Evolutionary conservation across 2,329 filamentous ascomycete genomes (phyloP).

Genomic region (Botryotinia narcissicola): DNA sequence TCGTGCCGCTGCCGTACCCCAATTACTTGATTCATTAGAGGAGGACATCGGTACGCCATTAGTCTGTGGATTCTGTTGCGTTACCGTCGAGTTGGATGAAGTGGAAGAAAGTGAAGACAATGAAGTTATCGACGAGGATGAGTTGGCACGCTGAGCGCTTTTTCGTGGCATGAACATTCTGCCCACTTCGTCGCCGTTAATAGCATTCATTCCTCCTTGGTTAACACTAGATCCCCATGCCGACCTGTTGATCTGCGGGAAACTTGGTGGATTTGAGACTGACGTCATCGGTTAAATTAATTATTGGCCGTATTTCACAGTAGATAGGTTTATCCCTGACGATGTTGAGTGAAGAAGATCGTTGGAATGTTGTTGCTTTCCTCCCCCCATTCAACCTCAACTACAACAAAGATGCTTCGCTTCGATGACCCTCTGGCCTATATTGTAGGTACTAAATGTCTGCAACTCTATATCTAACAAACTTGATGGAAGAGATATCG

Average conservation of each 20-base stretch:
- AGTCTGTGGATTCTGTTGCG: conserved; percentile 57
- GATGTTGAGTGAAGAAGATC: conserved; percentile 21
- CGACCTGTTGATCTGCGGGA: conserved; percentile 61
- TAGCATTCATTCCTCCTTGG: conserved; percentile 62
- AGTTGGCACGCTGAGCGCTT: conserved; percentile 81
- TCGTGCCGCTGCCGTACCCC: conserved; percentile 45
- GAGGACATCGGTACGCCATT: conserved; percentile 51
- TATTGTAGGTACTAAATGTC: neutral
- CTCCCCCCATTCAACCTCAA: conserved; percentile 22
- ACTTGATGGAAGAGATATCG: neutral
- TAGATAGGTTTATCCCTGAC: conserved; percentile 18
- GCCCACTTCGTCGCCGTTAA: conserved; percentile 80
- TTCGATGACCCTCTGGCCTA: conserved; percentile 19
- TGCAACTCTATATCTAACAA: neutral
- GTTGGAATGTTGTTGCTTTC: conserved; percentile 24
- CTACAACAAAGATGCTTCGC: conserved; percentile 27
- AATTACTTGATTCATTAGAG: conserved; percentile 31
- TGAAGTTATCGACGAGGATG: conserved; percentile 80
- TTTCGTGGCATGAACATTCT: conserved; percentile 91
- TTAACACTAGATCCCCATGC: conserved; percentile 62
- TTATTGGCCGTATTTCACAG: conserved; percentile 12
- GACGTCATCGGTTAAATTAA: conserved; percentile 55
- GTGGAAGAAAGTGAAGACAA: conserved; percentile 57
- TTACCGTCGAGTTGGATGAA: conserved; percentile 62
- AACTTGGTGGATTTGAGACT: conserved; percentile 63